A percentile compares a stretch with the other conserved stretches of the same genome.
Conservation (phyloP, 2,329 filamentous ascomycete species). For the Chalaropsis thielavioides region DNA sequence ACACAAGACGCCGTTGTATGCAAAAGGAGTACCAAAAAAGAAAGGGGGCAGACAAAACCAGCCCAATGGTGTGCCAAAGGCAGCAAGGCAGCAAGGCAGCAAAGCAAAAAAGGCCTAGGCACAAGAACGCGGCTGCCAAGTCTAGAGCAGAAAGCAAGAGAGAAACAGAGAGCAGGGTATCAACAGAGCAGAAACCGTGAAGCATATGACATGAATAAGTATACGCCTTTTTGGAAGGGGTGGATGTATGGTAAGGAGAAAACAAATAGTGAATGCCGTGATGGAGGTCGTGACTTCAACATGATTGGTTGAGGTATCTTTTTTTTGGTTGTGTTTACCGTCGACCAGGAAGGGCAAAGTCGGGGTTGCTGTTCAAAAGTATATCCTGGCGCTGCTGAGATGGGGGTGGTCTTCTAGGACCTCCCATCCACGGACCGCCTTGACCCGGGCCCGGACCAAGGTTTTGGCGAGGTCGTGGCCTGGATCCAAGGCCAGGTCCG, state of each 20-base stretch:
- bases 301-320: background rate
- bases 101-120: background rate
- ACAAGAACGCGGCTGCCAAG: conserved; percentile 1
- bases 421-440: conserved; percentile 9
- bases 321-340: conserved; percentile 6
- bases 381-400: conserved; percentile 52
- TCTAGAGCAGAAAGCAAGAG: background rate
- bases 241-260: background rate
- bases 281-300: background rate
- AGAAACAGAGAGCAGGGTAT: conserved; percentile 10
- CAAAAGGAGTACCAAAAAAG: background rate
- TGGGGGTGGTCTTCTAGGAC: conserved; percentile 28
- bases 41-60: background rate
- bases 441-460: background rate
- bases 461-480: background rate
- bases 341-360: conserved; percentile 55
- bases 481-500: background rate
- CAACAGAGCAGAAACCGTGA: conserved; percentile 1
- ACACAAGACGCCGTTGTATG: background rate
- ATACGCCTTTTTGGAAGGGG: background rate
- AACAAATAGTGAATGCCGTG: background rate
- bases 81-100: background rate
- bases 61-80: background rate
- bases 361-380: conserved; percentile 65
- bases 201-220: background rate